Evolutionary conservation across 1,139 yeast genomes (phyloP).

Genomic region (Yamadazyma atmosphaerica): DNA sequence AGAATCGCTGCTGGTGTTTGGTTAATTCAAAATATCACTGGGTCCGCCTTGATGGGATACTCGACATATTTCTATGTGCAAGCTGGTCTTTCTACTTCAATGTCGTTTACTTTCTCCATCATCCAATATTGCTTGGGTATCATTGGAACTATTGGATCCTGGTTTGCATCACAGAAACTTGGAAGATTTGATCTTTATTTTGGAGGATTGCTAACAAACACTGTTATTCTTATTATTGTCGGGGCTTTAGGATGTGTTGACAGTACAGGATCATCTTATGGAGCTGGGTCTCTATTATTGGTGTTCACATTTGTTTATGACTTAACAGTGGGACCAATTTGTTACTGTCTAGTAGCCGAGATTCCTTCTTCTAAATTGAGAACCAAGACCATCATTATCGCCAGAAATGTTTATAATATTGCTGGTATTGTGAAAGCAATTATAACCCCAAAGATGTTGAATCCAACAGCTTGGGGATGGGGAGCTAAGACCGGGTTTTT

Average conservation of each 20-base stretch:
- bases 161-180: slow-evolving; percentile 45
- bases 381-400: slow-evolving; percentile 55
- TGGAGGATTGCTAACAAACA: slow-evolving; percentile 39
- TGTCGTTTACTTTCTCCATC: slow-evolving; percentile 48
- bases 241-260: slow-evolving; percentile 35
- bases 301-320: slow-evolving; percentile 52
- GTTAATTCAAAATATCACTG: slow-evolving; percentile 52
- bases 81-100: slow-evolving; percentile 47
- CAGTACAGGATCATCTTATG: slow-evolving; percentile 39
- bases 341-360: slow-evolving; percentile 59
- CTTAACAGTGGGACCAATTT: slow-evolving; percentile 57
- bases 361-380: slow-evolving; percentile 56
- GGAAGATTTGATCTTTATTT: slow-evolving; percentile 55
- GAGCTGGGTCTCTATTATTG: slow-evolving; percentile 48
- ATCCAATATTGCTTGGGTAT: slow-evolving; percentile 51
- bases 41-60: slow-evolving; percentile 52
- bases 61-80: slow-evolving; percentile 56
- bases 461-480: slow-evolving; percentile 58
- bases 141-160: slow-evolving; percentile 50
- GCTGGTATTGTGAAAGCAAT: slow-evolving; percentile 45
- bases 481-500: slow-evolving; percentile 60
- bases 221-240: slow-evolving; percentile 39
- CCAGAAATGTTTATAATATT: slow-evolving; percentile 50
- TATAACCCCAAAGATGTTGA: slow-evolving; percentile 59
- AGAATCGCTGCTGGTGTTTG: slow-evolving; percentile 50